Evolutionary conservation across 192 early-diverging fungal genomes (phyloP), one percentile per base, ranked within the genome.

Genomic region (Coemansia sp.): DNA sequence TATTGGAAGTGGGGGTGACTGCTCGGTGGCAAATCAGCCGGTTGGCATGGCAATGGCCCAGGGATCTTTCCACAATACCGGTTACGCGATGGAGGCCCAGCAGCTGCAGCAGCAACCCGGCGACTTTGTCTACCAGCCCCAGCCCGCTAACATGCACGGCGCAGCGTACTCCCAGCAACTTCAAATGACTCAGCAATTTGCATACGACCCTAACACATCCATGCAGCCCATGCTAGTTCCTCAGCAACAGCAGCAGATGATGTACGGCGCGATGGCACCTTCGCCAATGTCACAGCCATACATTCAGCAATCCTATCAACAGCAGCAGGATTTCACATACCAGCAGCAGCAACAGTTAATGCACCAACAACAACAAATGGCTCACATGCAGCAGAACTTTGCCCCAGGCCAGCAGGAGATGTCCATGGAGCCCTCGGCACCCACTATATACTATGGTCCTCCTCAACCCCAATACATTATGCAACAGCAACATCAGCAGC

Each of bases 391-490:
- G 37, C 47, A 39, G 25, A 50, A 53, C 25, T 43, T 47, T 26
- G 35, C n/a, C n/a, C n/a, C n/a, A n/a, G n/a, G n/a, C n/a, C n/a
- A 46, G 46, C 58, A 40, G n/a, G 61, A 50, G 19, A 47, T 63
- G 33, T 38, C 30, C 21, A 46, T 55, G 8, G 62, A 64, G 33
- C 62, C 62, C 11, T 56, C 62, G 10, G 62, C 58, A 32, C 62
- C 58, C 27, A 60, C 53, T 53, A 46, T 49, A 15, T 22, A 1
- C 13, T 58, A 38, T 40, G 37, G 37, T 22, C 36, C 51, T 37
- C 38, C 66, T 3, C 58, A 62, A 34, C 10, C 10, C 14, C 65
- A 68, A 49, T 58, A 58, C 26, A 14, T 58, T 13, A 13, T 31
- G 8, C 21, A 42, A 7, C 53, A 55, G 43, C 43, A 46, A 22